Evolutionary conservation across 2,329 filamentous ascomycete genomes (phyloP), one percentile per base, ranked within the genome.

Genomic region (Cladosporium cucumerinum): DNA sequence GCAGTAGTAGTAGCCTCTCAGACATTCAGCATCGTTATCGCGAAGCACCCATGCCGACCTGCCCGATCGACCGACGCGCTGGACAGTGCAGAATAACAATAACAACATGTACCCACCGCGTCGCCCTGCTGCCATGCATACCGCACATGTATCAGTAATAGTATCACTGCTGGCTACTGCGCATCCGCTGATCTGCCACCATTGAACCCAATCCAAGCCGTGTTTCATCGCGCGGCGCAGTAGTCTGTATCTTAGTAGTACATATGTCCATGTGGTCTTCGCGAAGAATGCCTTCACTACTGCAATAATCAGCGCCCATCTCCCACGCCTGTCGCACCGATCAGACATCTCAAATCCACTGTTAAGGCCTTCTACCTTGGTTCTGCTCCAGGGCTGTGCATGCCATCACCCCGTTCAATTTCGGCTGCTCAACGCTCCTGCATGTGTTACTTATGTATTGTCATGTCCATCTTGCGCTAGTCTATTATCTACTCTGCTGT

Each of bases 341-440:
- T 57, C 36, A 23, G 46, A 23, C 55, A 25, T 58, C 55, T 58
- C 55, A 58, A 58, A 32, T 54, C 28, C 51, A 10, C 28, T 8
- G 6, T 30, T 30, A 54, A 18, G 51, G 28, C 52, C 34, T 39
- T 57, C 52, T 61, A 36, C n/a, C 8, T 52, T 39, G 39, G 39
- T 51, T 36, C 46, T 18, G 32, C 39, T 16, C 11, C 30, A 25
- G 30, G 54, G 30, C 28, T 32, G 28, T 51, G 52, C 60, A 55
- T 62, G 60, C 60, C 60, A 62, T 11, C 60, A 36, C 49, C 49
- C 49, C 48, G 60, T 18, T 43, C 49, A 54, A 62, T 62, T 55
- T 62, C 60, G 60, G 60, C 60, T 55, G 49, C 60, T 48, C 52
- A 62, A 52, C 49, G 60, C 25, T 49, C 43, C 28, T 61, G 46